Conservation (phyloP, 129 eudicot genomes). For the Smallanthus sonchifolius region DNA sequence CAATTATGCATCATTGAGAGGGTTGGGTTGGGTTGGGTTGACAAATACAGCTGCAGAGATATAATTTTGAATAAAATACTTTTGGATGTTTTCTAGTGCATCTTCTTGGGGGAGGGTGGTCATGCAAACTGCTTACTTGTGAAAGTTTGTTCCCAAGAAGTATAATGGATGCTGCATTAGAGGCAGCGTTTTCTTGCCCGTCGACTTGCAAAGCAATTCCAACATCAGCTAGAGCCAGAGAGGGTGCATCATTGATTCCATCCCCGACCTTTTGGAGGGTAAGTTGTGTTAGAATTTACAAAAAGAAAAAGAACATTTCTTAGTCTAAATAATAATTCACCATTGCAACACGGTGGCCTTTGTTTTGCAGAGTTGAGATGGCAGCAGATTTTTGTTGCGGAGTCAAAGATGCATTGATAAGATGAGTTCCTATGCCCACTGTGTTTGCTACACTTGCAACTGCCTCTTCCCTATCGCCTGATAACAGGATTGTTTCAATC, state of each 20-base stretch:
- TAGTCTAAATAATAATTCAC: conserved; percentile 31
- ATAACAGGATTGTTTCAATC: conserved; percentile 64
- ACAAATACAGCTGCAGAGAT: background rate
- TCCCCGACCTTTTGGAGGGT: conserved; percentile 65
- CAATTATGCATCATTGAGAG: background rate
- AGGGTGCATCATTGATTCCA: conserved; percentile 96
- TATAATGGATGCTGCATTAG: conserved; percentile 93
- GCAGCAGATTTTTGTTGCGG: conserved; percentile 82
- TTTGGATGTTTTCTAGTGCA: background rate
- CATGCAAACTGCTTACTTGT: conserved; percentile 43
- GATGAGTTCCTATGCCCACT: conserved; percentile 57
- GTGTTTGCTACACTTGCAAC: conserved; percentile 88
- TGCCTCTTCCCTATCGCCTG: conserved; percentile 99
- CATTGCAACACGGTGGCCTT: conserved; percentile 89
- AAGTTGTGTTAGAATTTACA: background rate
- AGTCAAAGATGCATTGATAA: conserved; percentile 67
- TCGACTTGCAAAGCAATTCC: conserved; percentile 90
- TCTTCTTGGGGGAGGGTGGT: too few species aligned
- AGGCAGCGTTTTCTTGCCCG: conserved; percentile 93
- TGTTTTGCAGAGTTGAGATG: conserved; percentile 64
- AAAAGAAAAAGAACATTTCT: background rate
- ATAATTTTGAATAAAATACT: background rate
- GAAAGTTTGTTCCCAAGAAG: conserved; percentile 89
- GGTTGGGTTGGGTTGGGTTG: background rate
- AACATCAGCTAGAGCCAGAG: conserved; percentile 95